A percentile compares a stretch with the other conserved stretches of the same genome.
Evolutionary conservation across 179 eudicot species (phyloP).

Genomic region (Drosera spatulata): DNA sequence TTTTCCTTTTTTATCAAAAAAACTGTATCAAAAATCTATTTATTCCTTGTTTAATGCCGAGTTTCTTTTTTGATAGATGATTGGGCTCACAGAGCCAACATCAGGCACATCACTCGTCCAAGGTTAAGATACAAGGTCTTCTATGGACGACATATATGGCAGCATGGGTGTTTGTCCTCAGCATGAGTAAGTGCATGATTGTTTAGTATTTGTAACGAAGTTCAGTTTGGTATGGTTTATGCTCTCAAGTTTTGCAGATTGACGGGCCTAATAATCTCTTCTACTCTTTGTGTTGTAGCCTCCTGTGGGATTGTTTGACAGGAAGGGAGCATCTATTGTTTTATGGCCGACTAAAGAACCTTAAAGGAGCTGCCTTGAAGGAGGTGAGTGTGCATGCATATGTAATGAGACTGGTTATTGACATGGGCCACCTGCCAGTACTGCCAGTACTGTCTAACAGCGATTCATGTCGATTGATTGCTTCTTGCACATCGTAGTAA

Average conservation of each 20-base stretch:
- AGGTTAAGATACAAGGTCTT: conserved; percentile 50
- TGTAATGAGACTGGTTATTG: too few relatives aligned
- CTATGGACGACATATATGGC: conserved; percentile 68
- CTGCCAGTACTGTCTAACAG: too few relatives aligned
- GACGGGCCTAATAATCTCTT: background rate
- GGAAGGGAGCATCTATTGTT: conserved; percentile 86
- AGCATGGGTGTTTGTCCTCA: conserved; percentile 99
- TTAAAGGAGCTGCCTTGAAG: conserved; percentile 54
- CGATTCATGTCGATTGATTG: too few relatives aligned
- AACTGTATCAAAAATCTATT: background rate
- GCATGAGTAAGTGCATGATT: conserved; percentile 55
- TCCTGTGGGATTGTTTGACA: conserved; percentile 85
- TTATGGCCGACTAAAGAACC: conserved; percentile 93
- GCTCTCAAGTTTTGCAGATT: background rate
- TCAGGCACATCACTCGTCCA: conserved; percentile 74
- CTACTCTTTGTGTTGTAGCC: conserved; percentile 22
- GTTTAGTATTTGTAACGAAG: too few relatives aligned
- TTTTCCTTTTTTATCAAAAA: too few relatives aligned
- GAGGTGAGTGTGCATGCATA: conserved; percentile 34
- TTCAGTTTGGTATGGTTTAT: too few relatives aligned
- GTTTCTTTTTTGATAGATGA: conserved; percentile 44
- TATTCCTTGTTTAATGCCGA: background rate
- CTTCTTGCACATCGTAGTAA: too few relatives aligned
- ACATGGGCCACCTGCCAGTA: too few relatives aligned
- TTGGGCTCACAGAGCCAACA: conserved; percentile 74